A percentile compares a stretch with the other conserved stretches of the same genome.
These are phyloP conservation scores for Eutypella sp. DNA, from an alignment of 2,329 filamentous ascomycete species.

Conservation along the genomic window DNA sequence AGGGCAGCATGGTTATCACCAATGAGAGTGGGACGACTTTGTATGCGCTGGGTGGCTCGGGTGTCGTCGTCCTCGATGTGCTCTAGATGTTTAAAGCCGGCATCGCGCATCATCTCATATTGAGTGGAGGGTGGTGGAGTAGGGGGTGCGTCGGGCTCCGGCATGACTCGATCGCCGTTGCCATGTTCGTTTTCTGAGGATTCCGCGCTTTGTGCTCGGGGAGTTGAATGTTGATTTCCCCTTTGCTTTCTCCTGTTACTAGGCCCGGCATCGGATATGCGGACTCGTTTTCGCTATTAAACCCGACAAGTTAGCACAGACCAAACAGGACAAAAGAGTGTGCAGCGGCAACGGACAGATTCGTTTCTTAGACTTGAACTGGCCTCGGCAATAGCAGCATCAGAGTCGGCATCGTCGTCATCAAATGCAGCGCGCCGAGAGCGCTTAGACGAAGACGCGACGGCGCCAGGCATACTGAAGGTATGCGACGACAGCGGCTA, in stretches of 20 bases:
- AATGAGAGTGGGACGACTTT: conserved; percentile 41
- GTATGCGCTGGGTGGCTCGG: conserved; percentile 60
- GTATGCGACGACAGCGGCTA: not conserved
- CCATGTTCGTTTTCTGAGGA: conserved; percentile 26
- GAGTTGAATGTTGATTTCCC: conserved; percentile 6
- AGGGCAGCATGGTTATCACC: conserved; percentile 72
- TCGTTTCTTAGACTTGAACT: conserved; percentile 36
- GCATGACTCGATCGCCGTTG: conserved; percentile 24
- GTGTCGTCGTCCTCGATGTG: conserved; percentile 56
- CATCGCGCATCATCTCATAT: conserved; percentile 58
- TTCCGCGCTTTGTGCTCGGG: conserved; percentile 15
- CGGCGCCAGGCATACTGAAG: not conserved
- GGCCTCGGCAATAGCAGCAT: conserved; percentile 33
- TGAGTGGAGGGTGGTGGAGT: conserved; percentile 48
- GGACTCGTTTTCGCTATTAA: conserved; percentile 34
- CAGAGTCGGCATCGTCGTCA: conserved; percentile 25
- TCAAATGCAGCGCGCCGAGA: conserved; percentile 31
- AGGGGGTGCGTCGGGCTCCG: conserved; percentile 17
- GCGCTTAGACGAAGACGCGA: conserved; percentile 33
- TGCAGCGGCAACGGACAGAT: conserved; percentile 30
- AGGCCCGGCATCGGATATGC: conserved; percentile 25
- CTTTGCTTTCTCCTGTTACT: conserved; percentile 8
- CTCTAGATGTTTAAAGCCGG: conserved; percentile 52
- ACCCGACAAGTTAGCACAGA: conserved; percentile 9
- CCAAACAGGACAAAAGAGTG: not conserved